phyloP scores from a whole-genome alignment of 768 basidiomycete species.

The Calocera viscosa region DNA sequence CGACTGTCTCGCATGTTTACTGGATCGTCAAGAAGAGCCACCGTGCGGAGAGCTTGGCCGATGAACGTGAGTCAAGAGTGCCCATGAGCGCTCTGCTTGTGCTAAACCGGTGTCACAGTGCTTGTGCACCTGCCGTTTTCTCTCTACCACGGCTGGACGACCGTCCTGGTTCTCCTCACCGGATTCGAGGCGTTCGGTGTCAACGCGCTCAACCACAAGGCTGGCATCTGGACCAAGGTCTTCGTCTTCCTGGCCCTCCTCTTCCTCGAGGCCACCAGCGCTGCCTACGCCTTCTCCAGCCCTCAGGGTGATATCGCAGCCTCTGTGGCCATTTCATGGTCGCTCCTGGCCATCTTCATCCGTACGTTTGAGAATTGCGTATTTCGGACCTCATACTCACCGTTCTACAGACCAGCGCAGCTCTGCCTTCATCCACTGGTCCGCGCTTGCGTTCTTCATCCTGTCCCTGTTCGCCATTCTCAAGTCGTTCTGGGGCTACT shows the following conservation, averaged over 20 bases:
- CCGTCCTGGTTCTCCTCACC: slow-evolving; percentile 66
- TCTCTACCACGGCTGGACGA: slow-evolving; percentile 64
- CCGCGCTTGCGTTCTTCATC: slow-evolving; percentile 71
- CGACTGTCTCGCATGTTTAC: slow-evolving; percentile 75
- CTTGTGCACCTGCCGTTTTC: slow-evolving; percentile 95
- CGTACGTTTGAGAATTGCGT: slow-evolving; percentile 19
- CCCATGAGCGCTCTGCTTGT: background rate
- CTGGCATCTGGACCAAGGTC: slow-evolving; percentile 86
- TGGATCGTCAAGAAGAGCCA: slow-evolving; percentile 86
- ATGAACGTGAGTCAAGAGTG: slow-evolving; percentile 39
- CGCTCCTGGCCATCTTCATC: slow-evolving; percentile 85
- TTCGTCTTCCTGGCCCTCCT: slow-evolving; percentile 88
- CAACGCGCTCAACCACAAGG: slow-evolving; percentile 46
- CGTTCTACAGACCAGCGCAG: slow-evolving; percentile 38
- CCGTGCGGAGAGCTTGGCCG: slow-evolving; percentile 45
- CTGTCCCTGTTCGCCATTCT: slow-evolving; percentile 72
- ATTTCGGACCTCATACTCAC: slow-evolving; percentile 18
- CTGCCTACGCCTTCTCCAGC: slow-evolving; percentile 87
- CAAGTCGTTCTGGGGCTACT: slow-evolving; percentile 55
- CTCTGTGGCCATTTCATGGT: slow-evolving; percentile 81
- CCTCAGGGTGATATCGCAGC: slow-evolving; percentile 87
- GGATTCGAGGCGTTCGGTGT: slow-evolving; percentile 84
- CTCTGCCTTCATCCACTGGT: slow-evolving; percentile 79
- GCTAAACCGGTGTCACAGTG: slow-evolving; percentile 24
- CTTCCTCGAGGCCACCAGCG: slow-evolving; percentile 85